Evolutionary conservation across 2,329 filamentous ascomycete species (phyloP).

Genomic region (Chrysoporthe deuterocubensis): DNA sequence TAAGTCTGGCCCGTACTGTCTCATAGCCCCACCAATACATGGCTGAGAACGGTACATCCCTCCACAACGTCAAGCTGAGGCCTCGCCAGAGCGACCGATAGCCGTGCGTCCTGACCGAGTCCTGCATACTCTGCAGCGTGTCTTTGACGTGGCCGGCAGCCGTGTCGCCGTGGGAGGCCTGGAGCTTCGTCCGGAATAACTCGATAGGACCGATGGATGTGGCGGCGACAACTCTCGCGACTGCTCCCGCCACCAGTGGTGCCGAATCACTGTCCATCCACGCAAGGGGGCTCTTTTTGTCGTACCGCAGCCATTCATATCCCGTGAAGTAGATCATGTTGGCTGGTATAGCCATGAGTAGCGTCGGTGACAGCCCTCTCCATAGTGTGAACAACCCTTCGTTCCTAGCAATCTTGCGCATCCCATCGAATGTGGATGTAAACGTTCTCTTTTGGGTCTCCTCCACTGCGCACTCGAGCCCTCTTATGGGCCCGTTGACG

Average conservation of each 20-base stretch:
- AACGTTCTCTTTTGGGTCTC: slow-evolving; percentile 83
- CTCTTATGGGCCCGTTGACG: slow-evolving; percentile 50
- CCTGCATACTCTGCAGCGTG: slow-evolving; percentile 74
- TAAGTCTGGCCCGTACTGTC: slow-evolving; percentile 72
- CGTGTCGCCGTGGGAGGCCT: slow-evolving; percentile 68
- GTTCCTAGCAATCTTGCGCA: slow-evolving; percentile 92
- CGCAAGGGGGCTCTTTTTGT: slow-evolving; percentile 72
- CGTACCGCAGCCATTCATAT: slow-evolving; percentile 90
- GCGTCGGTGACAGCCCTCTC: slow-evolving; percentile 90
- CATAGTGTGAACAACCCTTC: slow-evolving; percentile 87
- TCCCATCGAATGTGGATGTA: slow-evolving; percentile 87
- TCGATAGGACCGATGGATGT: slow-evolving; percentile 87
- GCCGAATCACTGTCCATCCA: slow-evolving; percentile 71
- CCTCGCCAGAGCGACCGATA: slow-evolving; percentile 89
- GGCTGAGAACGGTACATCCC: slow-evolving; percentile 95
- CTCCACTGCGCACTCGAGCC: slow-evolving; percentile 75
- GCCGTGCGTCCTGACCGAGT: slow-evolving; percentile 79
- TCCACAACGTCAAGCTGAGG: slow-evolving; percentile 88
- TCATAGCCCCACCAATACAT: slow-evolving; percentile 99
- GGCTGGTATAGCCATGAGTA: slow-evolving; percentile 90
- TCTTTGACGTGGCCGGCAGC: slow-evolving; percentile 74
- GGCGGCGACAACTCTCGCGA: slow-evolving; percentile 79
- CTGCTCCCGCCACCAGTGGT: slow-evolving; percentile 78
- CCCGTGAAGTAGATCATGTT: slow-evolving; percentile 99
- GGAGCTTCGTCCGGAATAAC: slow-evolving; percentile 90